These are phyloP conservation scores for Acaromyces ingoldii DNA, from an alignment of 1,284 basidiomycete species.

Conservation along the genomic window DNA sequence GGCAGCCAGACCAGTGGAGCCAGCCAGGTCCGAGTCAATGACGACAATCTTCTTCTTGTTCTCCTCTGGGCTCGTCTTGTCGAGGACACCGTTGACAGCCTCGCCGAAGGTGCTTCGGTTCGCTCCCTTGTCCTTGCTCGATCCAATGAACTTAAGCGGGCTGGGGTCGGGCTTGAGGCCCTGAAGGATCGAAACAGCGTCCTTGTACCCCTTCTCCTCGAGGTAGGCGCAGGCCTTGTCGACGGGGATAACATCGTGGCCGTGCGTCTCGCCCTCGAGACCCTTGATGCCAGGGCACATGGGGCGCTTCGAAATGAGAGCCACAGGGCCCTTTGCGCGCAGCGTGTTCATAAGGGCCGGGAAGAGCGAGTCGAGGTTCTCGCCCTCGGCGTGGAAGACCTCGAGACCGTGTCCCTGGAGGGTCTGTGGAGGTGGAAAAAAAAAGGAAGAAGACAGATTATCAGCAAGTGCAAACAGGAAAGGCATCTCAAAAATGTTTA, in stretches of 20 bases:
- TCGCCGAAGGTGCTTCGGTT: slow-evolving; percentile 77
- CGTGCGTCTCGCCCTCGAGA: slow-evolving; percentile 70
- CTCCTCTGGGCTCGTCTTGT: slow-evolving; percentile 52
- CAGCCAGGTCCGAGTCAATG: slow-evolving; percentile 79
- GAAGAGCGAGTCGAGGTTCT: slow-evolving; percentile 73
- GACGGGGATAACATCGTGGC: slow-evolving; percentile 68
- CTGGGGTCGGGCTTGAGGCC: slow-evolving; percentile 62
- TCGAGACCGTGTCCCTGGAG: slow-evolving; percentile 73
- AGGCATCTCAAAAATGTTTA: background rate
- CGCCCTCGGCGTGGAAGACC: slow-evolving; percentile 67
- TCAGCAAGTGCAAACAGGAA: background rate
- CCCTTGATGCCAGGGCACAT: slow-evolving; percentile 76
- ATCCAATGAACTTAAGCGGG: slow-evolving; percentile 64
- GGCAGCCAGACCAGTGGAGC: slow-evolving; percentile 74
- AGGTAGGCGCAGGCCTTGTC: slow-evolving; percentile 71
- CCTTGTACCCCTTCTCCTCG: slow-evolving; percentile 61
- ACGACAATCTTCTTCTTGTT: slow-evolving; percentile 73
- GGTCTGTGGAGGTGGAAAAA: slow-evolving; percentile 52
- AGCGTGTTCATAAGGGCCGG: slow-evolving; percentile 60
- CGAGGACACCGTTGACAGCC: slow-evolving; percentile 70
- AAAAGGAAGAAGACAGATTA: background rate
- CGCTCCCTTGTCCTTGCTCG: slow-evolving; percentile 67
- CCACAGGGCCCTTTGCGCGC: slow-evolving; percentile 66
- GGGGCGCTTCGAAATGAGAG: slow-evolving; percentile 67
- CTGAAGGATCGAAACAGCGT: slow-evolving; percentile 60